Evolutionary conservation across 345 rosid species (phyloP).

Genomic region (Eucalyptus marginata): DNA sequence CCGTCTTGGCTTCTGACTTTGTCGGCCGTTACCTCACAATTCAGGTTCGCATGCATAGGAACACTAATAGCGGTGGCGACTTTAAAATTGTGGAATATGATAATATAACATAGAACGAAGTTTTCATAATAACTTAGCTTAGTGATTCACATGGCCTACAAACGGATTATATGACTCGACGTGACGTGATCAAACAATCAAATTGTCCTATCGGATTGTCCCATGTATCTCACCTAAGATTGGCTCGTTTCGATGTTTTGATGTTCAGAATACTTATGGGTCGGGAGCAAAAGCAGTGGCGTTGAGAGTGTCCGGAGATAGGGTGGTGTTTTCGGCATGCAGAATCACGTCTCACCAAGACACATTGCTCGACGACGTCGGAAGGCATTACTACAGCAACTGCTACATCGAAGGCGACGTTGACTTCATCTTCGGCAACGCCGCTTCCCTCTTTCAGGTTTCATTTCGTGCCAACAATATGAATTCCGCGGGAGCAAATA

Average conservation of each 20-base stretch:
- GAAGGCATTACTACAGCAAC: not conserved
- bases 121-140: not conserved
- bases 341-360: not conserved
- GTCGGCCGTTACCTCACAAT: not conserved
- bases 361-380: not conserved
- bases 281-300: not conserved
- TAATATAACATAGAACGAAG: not conserved
- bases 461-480: not conserved
- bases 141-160: not conserved
- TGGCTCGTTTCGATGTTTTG: not conserved
- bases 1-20: not conserved
- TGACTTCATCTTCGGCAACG: not conserved
- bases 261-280: not conserved
- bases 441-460: not conserved
- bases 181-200: not conserved
- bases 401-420: not conserved
- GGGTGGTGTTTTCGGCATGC: not conserved
- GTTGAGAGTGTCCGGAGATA: not conserved
- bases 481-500: not conserved
- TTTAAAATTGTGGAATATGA: not conserved
- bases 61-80: fast-evolving
- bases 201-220: not conserved
- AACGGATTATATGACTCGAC: not conserved
- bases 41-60: not conserved
- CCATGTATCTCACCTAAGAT: not conserved